Conservation (phyloP, 1,284 basidiomycete species). For the Heterobasidion annosum region DNA sequence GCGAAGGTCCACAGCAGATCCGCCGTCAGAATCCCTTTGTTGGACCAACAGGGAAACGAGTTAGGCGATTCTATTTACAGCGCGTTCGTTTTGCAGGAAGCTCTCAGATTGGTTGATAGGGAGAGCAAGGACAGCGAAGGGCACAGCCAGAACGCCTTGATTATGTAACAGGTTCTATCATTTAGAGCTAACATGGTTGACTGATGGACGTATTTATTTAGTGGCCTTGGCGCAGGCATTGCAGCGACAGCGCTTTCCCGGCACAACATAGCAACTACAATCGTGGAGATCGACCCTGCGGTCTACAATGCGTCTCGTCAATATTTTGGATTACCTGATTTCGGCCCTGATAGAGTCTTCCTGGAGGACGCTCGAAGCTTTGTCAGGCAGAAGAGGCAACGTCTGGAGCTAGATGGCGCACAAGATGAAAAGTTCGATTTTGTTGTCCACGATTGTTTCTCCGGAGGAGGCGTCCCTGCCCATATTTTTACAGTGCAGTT, state of each 20-base stretch:
- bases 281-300: conserved; percentile 81
- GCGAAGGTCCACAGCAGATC: conserved; percentile 34
- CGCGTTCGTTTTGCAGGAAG: conserved; percentile 82
- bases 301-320: conserved; percentile 76
- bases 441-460: conserved; percentile 87
- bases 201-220: conserved; percentile 19
- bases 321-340: conserved; percentile 72
- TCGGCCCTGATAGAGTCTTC: conserved; percentile 46
- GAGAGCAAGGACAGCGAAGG: conserved; percentile 24
- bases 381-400: conserved; percentile 33
- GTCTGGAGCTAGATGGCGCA: conserved; percentile 20
- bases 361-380: conserved; percentile 71
- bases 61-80: conserved; percentile 77
- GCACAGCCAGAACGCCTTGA: conserved; percentile 43
- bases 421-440: conserved; percentile 50
- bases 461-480: conserved; percentile 77
- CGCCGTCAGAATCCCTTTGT: conserved; percentile 25
- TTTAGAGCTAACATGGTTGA: not conserved
- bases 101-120: conserved; percentile 56
- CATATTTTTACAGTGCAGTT: conserved; percentile 80
- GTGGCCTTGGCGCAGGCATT: conserved; percentile 81
- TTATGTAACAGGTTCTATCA: conserved; percentile 44
- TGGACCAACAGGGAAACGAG: conserved; percentile 43
- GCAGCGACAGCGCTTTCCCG: conserved; percentile 65
- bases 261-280: conserved; percentile 61